Evolutionary conservation across 768 basidiomycete genomes (phyloP).

Genomic region (Tremella yokohamensis): DNA sequence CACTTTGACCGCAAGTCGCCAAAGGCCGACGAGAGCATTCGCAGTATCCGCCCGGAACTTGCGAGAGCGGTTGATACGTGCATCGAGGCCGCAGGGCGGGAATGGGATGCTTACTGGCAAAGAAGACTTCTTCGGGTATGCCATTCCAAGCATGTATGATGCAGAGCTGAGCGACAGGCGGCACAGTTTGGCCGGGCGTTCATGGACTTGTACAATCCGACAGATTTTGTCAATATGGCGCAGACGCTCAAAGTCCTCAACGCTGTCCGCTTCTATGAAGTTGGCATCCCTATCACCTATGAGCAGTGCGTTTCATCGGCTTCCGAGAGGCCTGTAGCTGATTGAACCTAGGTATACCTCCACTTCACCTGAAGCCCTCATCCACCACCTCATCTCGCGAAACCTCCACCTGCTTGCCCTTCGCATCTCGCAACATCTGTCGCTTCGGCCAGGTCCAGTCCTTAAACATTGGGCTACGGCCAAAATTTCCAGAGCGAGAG

Average conservation of each 20-base stretch:
- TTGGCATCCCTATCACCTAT: slow-evolving; percentile 89
- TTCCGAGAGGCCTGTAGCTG: slow-evolving; percentile 1
- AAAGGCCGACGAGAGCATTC: slow-evolving; percentile 88
- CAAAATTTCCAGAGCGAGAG: slow-evolving; percentile 73
- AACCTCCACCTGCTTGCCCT: slow-evolving; percentile 89
- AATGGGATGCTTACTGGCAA: slow-evolving; percentile 90
- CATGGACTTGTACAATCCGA: slow-evolving; percentile 85
- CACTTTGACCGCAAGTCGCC: slow-evolving; percentile 78
- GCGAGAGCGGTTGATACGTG: slow-evolving; percentile 83
- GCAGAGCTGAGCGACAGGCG: slow-evolving; percentile 59
- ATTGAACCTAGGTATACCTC: slow-evolving; percentile 65
- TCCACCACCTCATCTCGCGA: slow-evolving; percentile 76
- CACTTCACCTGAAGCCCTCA: slow-evolving; percentile 72
- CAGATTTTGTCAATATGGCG: slow-evolving; percentile 87
- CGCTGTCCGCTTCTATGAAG: slow-evolving; percentile 82
- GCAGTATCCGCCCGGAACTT: slow-evolving; percentile 79
- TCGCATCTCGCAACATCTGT: slow-evolving; percentile 78
- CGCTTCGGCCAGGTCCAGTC: slow-evolving; percentile 77
- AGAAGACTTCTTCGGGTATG: slow-evolving; percentile 72
- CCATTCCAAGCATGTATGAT: not conserved
- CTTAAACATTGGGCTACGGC: slow-evolving; percentile 94
- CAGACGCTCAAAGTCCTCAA: slow-evolving; percentile 90
- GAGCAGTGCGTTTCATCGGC: slow-evolving; percentile 63
- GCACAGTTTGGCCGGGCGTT: slow-evolving; percentile 94
- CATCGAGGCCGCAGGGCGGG: slow-evolving; percentile 86